These are phyloP conservation scores for Hemerocallis citrina DNA, from an alignment of 106 monocot species.

Conservation along the genomic window DNA sequence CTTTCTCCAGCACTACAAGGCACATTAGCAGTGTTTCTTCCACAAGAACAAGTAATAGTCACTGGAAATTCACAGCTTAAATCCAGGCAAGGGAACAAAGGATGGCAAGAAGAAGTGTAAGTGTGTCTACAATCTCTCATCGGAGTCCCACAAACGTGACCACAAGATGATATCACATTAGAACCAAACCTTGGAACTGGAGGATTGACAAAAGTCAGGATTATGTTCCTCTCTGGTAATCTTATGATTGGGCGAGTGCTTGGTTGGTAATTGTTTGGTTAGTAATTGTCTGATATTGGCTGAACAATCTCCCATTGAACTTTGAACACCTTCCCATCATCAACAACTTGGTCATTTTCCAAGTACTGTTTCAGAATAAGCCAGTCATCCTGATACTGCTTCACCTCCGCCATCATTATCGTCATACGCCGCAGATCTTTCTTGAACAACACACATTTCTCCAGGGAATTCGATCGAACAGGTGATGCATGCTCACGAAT, in stretches of 20 bases:
- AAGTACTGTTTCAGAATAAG: slow-evolving; percentile 85
- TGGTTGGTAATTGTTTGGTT: slow-evolving; percentile 56
- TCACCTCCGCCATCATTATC: slow-evolving; percentile 79
- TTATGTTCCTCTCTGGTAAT: slow-evolving; percentile 75
- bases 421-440: slow-evolving; percentile 60
- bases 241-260: slow-evolving; percentile 91
- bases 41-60: slow-evolving; percentile 81
- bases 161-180: slow-evolving; percentile 46
- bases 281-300: slow-evolving; percentile 58
- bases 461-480: too few relatives aligned
- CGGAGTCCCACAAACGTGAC: slow-evolving; percentile 87
- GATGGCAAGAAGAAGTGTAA: slow-evolving; percentile 73
- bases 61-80: slow-evolving; percentile 62
- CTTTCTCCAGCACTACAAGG: slow-evolving; percentile 58
- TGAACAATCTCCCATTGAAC: slow-evolving; percentile 82
- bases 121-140: slow-evolving; percentile 95
- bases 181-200: slow-evolving; percentile 11
- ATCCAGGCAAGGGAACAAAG: slow-evolving; percentile 68
- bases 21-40: slow-evolving; percentile 56
- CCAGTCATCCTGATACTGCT: slow-evolving; percentile 94
- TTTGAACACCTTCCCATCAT: slow-evolving; percentile 72
- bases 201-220: slow-evolving; percentile 92
- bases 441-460: too few relatives aligned
- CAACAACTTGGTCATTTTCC: slow-evolving; percentile 87
- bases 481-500: too few relatives aligned